Percentiles rank a stretch among this genome's conserved stretches.
phyloP scores from a whole-genome alignment of 768 basidiomycete species.

The Austroboletus eburneus region DNA sequence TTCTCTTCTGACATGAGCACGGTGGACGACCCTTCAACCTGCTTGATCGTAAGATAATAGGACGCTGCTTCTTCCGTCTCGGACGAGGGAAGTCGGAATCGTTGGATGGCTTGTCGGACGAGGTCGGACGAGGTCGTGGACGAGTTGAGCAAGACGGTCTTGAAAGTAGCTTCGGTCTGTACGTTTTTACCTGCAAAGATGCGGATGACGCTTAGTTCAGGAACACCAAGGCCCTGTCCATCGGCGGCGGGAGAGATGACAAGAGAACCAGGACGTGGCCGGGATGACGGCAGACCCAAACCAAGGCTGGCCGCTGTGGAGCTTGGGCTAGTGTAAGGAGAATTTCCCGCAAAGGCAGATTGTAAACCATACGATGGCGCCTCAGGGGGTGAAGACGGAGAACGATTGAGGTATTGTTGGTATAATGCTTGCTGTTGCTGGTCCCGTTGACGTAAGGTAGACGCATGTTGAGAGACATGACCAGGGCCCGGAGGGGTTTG shows the following conservation, averaged over 20 bases:
- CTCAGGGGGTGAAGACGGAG: conserved; percentile 76
- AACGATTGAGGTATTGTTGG: conserved; percentile 84
- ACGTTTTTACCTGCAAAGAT: conserved; percentile 91
- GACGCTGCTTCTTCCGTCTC: conserved; percentile 48
- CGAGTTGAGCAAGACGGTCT: conserved; percentile 90
- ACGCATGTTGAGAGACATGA: conserved; percentile 56
- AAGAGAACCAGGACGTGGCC: conserved; percentile 74
- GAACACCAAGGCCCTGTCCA: conserved; percentile 59
- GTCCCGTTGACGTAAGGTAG: conserved; percentile 79
- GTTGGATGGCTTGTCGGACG: conserved; percentile 87
- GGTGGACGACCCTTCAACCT: conserved; percentile 84
- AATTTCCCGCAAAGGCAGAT: conserved; percentile 52
- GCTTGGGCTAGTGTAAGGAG: conserved; percentile 38
- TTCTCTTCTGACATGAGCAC: conserved; percentile 66
- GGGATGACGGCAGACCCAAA: conserved; percentile 46
- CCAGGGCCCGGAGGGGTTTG: conserved; percentile 28
- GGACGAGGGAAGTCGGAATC: conserved; percentile 75
- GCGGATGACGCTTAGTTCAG: conserved; percentile 90
- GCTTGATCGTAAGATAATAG: conserved; percentile 92
- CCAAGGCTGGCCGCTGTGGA: conserved; percentile 40
- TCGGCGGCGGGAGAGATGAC: conserved; percentile 62
- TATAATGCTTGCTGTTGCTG: conserved; percentile 87
- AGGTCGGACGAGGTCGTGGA: conserved; percentile 82
- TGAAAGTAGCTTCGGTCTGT: conserved; percentile 95
- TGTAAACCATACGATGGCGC: conserved; percentile 75